Evolutionary conservation across 2,329 filamentous ascomycete species (phyloP), one percentile per base, ranked within the genome.

Genomic region (Fusarium liriodendri): DNA sequence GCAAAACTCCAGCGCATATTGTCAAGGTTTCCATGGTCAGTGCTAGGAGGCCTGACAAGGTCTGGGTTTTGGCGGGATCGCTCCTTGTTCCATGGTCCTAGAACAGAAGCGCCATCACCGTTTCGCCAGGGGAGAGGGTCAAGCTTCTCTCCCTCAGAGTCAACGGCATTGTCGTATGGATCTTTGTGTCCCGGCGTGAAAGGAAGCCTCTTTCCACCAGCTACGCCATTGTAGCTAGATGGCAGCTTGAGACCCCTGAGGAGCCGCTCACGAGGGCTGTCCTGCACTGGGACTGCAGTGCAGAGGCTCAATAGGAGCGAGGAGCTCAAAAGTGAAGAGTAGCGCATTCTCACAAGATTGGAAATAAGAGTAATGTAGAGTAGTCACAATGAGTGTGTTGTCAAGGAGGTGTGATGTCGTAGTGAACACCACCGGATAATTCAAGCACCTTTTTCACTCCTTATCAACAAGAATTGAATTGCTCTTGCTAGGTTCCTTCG

Each of bases 1-100:
- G 88, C 88, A 76, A 92, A 92, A 70, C 89, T 91, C 93, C 93
- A 95, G 69, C 91, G 87, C 89, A 94, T 90, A 81, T 94, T 94
- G 60, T 88, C 83, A 79, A 95, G 85, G 74, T 88, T 89, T 38
- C 93, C 93, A 80, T 91, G 89, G 78, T 95, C 93, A 7, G 93
- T 95, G 78, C 89, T 91, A 0, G 93, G 93, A 20, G 93, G 92
- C 22, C 93, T 89, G 45, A 95, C 86, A 50, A 94, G 83, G 80
- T 95, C 92, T 0, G 93, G 92, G 79, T 90, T 92, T 83, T 94
- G 90, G 54, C 90, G 87, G 62, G 93, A 90, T 25, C 93, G 90
- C 60, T 89, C 89, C 68, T 84, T 85, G 80, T 94, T 95, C 81
- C 91, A 90, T 1, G 93, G 93, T 0, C 93, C 93, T 25, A 94